Evolutionary conservation across 2,329 filamentous ascomycete genomes (phyloP), one percentile per base, ranked within the genome.

Genomic region (Emmonsia crescens): DNA sequence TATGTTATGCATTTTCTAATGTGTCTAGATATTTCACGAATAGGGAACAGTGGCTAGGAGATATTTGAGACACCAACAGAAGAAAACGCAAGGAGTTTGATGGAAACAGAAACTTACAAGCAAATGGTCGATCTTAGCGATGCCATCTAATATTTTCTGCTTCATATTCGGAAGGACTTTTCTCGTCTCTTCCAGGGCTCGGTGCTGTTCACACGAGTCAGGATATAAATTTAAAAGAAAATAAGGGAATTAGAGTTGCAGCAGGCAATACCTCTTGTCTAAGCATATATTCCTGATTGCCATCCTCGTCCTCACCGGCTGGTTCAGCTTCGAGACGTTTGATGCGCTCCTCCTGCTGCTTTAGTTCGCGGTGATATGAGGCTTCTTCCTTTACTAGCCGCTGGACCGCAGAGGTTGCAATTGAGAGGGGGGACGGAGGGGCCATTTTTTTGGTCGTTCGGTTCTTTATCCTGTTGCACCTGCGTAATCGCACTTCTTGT

Each of bases 311-410:
- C 19, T 74, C 77, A 31, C 71, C 74, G 49, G 79, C 31, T 38
- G 84, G 73, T 68, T 88, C 85, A 52, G 80, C 78, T 73, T 86
- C 81, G 21, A 96, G 81, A 72, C 85, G 84, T 73, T 83, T 78
- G 66, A 95, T 83, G 61, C 88, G 84, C 64, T 83, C 82, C 68
- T 89, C 82, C 73, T 97, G 92, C 66, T 87, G 80, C 65, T 83
- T 79, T 24, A 92, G 82, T 75, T 99, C 94, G 72, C 88, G 88
- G 80, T 92, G 88, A 78, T 99, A 97, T 69, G 87, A 93, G 46
- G 83, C 80, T 75, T 96, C 90, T 76, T 99, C 94, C 76, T 96
- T 96, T 67, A 96, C 84, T 56, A 97, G 84, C 63, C 94, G 90
- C 69, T 83, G 81, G 67, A 97, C 85, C 24, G 90, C 85, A 64